These are phyloP conservation scores for Eleusine coracana DNA, from an alignment of 176 grass and related monocot genomes.

Conservation along the genomic window DNA sequence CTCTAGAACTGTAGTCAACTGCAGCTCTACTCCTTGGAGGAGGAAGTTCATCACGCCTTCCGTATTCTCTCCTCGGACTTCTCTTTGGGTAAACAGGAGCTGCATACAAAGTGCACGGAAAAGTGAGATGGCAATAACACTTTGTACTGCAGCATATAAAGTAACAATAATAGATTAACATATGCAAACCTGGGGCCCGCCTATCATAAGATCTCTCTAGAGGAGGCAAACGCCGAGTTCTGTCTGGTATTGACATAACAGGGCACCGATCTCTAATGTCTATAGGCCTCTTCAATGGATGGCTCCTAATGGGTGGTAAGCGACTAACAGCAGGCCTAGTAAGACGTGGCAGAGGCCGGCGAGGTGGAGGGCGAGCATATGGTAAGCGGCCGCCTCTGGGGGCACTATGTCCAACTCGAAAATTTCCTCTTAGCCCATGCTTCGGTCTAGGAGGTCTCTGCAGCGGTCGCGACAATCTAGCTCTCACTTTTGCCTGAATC, in stretches of 20 bases:
- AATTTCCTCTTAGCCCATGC: constrained; percentile 75
- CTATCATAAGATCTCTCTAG: constrained; percentile 67
- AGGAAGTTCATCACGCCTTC: constrained; percentile 64
- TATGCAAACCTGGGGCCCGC: constrained; percentile 59
- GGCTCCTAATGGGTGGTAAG: constrained; percentile 50
- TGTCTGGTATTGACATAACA: constrained; percentile 61
- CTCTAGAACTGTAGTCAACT: constrained; percentile 61
- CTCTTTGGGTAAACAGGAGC: constrained; percentile 71
- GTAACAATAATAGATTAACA: constrained; percentile 19
- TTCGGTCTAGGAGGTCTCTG: constrained; percentile 82
- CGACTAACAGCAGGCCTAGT: constrained; percentile 45
- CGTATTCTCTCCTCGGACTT: constrained; percentile 73
- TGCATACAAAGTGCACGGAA: constrained; percentile 26
- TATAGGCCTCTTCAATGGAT: constrained; percentile 67
- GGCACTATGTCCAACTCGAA: constrained; percentile 59
- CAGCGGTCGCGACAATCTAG: constrained; percentile 78
- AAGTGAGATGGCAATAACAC: not conserved
- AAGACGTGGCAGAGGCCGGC: constrained; percentile 48
- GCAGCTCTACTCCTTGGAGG: constrained; percentile 60
- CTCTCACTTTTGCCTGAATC: constrained; percentile 79
- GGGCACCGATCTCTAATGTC: constrained; percentile 70
- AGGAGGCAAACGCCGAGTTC: constrained; percentile 68
- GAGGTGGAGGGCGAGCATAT: constrained; percentile 47
- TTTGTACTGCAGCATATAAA: not conserved
- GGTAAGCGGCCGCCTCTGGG: constrained; percentile 54